Evolutionary conservation across 352 stramenopile genomes (phyloP).

Genomic region (Pythium dissimile): DNA sequence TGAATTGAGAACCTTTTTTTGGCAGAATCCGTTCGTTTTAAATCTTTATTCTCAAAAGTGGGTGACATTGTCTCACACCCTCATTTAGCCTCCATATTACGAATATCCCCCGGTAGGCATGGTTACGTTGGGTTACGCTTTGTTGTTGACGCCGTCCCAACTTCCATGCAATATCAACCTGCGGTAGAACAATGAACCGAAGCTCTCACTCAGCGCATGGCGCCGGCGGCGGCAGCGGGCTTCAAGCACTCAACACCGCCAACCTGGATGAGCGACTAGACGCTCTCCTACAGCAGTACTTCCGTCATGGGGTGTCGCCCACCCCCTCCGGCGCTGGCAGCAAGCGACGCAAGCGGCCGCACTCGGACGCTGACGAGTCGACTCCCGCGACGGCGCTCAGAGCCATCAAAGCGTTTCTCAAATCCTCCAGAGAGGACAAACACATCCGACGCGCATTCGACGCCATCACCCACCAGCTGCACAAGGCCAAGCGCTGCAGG

Average conservation of each 20-base stretch:
- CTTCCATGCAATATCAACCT: too few species aligned
- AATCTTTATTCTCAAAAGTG: too few species aligned
- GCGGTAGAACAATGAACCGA: too few species aligned
- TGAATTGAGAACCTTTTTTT: too few species aligned
- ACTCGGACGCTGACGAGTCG: neutral
- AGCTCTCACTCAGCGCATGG: too few species aligned
- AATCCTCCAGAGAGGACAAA: slow-evolving; percentile 8
- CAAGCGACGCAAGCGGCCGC: slow-evolving; percentile 8
- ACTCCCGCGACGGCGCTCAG: slow-evolving; percentile 8
- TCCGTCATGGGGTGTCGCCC: too few species aligned
- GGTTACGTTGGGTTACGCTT: too few species aligned
- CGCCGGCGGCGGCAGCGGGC: neutral
- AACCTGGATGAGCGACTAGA: slow-evolving; percentile 14
- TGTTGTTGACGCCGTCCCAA: too few species aligned
- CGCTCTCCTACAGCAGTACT: slow-evolving; percentile 21
- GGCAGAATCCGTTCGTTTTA: too few species aligned
- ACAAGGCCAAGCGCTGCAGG: slow-evolving; percentile 5
- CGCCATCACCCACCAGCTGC: slow-evolving; percentile 11
- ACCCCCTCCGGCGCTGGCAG: neutral
- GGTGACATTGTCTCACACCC: too few species aligned
- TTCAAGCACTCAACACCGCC: slow-evolving; percentile 13
- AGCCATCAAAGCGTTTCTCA: slow-evolving; percentile 16
- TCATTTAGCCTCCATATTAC: too few species aligned
- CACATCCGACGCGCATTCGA: slow-evolving; percentile 17
- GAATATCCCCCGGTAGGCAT: too few species aligned